A percentile compares a stretch with the other conserved stretches of the same genome.
These are phyloP conservation scores for Trifolium pratense DNA, from an alignment of 306 rosid species.

Conservation along the genomic window DNA sequence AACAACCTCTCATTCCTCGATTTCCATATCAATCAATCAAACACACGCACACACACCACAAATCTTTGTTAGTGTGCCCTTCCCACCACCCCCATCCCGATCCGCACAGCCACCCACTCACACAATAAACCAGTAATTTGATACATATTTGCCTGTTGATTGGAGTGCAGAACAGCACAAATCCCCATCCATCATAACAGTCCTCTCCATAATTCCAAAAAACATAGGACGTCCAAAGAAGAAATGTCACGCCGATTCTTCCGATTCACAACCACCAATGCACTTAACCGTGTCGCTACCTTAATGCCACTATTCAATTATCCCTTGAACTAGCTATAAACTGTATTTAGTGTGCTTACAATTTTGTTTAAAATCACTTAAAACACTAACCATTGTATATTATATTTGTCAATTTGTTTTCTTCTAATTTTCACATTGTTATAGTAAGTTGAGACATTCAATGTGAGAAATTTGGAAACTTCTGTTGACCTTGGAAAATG, in stretches of 20 bases:
- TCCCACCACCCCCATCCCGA: background rate
- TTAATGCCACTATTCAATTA: background rate
- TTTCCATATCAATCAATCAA: background rate
- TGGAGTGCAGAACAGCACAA: background rate
- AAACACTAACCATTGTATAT: background rate
- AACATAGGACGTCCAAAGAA: background rate
- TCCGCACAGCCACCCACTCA: too few species aligned
- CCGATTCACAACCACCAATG: background rate
- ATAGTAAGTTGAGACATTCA: background rate
- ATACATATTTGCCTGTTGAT: background rate
- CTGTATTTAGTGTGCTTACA: background rate
- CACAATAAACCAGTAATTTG: background rate
- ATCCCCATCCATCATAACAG: background rate
- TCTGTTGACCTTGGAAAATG: background rate
- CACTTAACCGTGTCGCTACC: background rate
- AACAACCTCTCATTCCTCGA: background rate
- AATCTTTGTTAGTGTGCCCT: background rate
- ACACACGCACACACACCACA: background rate
- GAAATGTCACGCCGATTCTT: background rate
- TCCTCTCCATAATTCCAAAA: background rate
- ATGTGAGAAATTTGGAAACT: background rate
- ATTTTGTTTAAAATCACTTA: background rate
- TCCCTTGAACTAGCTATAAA: background rate
- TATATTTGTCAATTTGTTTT: constrained; percentile 2
- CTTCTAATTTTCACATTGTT: background rate